phyloP scores from a whole-genome alignment of 2,329 filamentous ascomycete species.

The Diaporthe australafricana region DNA sequence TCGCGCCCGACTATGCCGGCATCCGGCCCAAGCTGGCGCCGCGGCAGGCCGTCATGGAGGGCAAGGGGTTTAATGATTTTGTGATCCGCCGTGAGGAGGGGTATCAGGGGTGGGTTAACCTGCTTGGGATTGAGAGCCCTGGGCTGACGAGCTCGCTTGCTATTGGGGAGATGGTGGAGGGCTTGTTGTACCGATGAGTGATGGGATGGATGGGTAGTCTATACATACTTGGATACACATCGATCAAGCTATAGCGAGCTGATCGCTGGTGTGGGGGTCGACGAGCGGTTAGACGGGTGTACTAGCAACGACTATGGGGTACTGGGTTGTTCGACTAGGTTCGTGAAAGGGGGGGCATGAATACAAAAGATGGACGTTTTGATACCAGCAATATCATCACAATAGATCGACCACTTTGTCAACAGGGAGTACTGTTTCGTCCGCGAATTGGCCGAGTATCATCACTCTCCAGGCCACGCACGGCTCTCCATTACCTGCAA shows the following conservation, averaged over 20 bases:
- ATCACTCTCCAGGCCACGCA: background rate
- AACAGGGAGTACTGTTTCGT: too few relatives aligned
- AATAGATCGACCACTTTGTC: too few relatives aligned
- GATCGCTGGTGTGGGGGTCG: background rate
- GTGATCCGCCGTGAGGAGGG: slow-evolving; percentile 82
- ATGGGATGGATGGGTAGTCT: background rate
- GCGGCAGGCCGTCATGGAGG: slow-evolving; percentile 68
- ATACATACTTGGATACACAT: background rate
- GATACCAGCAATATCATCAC: background rate
- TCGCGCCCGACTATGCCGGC: slow-evolving; percentile 88
- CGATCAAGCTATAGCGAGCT: too few relatives aligned
- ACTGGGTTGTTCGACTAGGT: too few relatives aligned
- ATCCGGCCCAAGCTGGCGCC: slow-evolving; percentile 85
- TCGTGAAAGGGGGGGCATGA: too few relatives aligned
- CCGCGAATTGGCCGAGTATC: background rate
- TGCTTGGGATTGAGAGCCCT: slow-evolving; percentile 93
- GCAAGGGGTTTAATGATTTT: slow-evolving; percentile 85
- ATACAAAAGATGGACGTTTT: too few relatives aligned
- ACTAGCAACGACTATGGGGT: background rate
- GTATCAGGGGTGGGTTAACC: slow-evolving; percentile 85
- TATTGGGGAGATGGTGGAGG: slow-evolving; percentile 80
- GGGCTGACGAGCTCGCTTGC: slow-evolving; percentile 89
- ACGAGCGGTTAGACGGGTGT: background rate
- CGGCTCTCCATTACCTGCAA: background rate
- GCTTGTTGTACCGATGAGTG: slow-evolving; percentile 57